Conservation (phyloP, 2,329 filamentous ascomycete species). For the Fusarium sterilihyphosum region DNA sequence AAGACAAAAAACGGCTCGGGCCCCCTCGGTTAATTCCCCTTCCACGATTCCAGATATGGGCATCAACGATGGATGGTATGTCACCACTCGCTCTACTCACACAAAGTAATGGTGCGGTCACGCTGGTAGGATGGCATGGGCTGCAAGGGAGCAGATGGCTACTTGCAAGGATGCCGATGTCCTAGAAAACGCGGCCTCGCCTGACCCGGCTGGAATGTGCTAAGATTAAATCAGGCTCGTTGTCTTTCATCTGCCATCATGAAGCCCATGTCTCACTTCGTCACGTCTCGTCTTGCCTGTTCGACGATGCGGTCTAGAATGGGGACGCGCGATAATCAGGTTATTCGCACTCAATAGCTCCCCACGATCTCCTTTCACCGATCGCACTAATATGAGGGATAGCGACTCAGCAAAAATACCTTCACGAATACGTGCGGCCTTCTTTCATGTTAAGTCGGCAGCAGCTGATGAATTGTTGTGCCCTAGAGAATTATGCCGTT, state of each 20-base stretch:
- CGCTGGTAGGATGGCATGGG: conserved; percentile 3
- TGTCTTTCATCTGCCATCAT: conserved; percentile 10
- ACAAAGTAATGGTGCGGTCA: conserved; percentile 5
- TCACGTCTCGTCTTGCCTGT: conserved; percentile 18
- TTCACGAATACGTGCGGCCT: conserved; percentile 6
- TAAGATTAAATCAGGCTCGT: conserved; percentile 19
- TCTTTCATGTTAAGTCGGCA: not conserved
- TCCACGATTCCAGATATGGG: conserved; percentile 2
- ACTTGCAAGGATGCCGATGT: conserved; percentile 15
- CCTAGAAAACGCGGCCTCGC: not conserved
- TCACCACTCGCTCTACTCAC: not conserved
- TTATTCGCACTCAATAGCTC: conserved; percentile 20
- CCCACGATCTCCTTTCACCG: conserved; percentile 8
- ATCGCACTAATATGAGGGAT: not conserved
- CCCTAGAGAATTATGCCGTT: not conserved
- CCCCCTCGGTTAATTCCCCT: conserved; percentile 24
- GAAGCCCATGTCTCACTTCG: conserved; percentile 23
- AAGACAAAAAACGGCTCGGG: conserved; percentile 23
- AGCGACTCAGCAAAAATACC: not conserved
- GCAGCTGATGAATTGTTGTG: not conserved
- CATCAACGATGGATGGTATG: not conserved
- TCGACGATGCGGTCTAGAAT: conserved; percentile 24
- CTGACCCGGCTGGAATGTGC: conserved; percentile 19
- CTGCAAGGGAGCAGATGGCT: conserved; percentile 28
- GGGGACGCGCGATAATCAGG: conserved; percentile 23